phyloP scores from a whole-genome alignment of 2,329 filamentous ascomycete species.

The Fusarium domesticum region DNA sequence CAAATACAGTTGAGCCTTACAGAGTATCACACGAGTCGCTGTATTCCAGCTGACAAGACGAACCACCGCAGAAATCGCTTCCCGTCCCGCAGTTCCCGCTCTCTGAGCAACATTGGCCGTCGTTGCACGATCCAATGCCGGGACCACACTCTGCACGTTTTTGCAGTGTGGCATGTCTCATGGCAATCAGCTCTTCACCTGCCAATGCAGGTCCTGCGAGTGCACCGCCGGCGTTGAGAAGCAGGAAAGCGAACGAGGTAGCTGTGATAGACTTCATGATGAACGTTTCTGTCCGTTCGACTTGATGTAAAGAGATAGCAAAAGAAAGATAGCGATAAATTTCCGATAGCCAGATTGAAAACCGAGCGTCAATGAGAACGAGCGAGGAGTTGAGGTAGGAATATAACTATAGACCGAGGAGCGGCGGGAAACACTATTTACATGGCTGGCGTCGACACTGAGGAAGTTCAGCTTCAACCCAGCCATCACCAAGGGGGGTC shows the following conservation, averaged over 20 bases:
- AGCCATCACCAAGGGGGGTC: slow-evolving; percentile 1
- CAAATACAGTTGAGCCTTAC: slow-evolving; percentile 29
- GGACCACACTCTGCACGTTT: slow-evolving; percentile 33
- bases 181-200: slow-evolving; percentile 12
- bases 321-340: neutral
- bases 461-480: slow-evolving; percentile 2
- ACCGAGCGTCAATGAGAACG: slow-evolving; percentile 16
- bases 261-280: slow-evolving; percentile 20
- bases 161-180: slow-evolving; percentile 14
- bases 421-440: slow-evolving; percentile 25
- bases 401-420: slow-evolving; percentile 3
- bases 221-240: slow-evolving; percentile 17
- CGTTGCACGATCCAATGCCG: slow-evolving; percentile 35
- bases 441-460: slow-evolving; percentile 15
- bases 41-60: slow-evolving; percentile 39
- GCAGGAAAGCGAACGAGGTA: slow-evolving; percentile 14
- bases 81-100: slow-evolving; percentile 38
- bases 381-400: slow-evolving; percentile 6
- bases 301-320: neutral
- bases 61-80: slow-evolving; percentile 36
- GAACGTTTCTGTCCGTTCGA: neutral
- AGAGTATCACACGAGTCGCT: slow-evolving; percentile 42
- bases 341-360: slow-evolving; percentile 2
- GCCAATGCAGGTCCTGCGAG: slow-evolving; percentile 20
- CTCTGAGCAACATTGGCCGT: slow-evolving; percentile 37